Evolutionary conservation across 495 filamentous ascomycete species (phyloP).

Genomic region (Aspergillus ostianus): DNA sequence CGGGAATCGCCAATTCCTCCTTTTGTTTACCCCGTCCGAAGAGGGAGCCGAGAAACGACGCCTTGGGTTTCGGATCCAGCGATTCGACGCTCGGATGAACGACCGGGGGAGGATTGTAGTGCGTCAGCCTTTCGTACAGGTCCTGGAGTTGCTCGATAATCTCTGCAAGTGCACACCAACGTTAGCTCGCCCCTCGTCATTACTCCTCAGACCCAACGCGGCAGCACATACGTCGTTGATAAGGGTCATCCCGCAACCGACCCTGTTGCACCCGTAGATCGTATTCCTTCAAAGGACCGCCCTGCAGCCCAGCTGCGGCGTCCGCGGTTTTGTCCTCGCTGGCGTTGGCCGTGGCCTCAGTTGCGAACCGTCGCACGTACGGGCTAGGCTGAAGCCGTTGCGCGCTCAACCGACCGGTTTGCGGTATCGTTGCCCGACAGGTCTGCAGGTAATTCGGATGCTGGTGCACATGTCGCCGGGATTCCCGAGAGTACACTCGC

Average conservation of each 20-base stretch:
- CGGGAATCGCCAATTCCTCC: slow-evolving; percentile 54
- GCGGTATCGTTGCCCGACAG: background rate
- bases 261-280: slow-evolving; percentile 71
- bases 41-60: slow-evolving; percentile 69
- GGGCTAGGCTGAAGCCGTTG: background rate
- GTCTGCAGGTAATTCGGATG: background rate
- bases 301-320: slow-evolving; percentile 17
- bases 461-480: slow-evolving; percentile 14
- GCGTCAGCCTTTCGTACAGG: slow-evolving; percentile 76
- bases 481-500: slow-evolving; percentile 14
- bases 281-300: slow-evolving; percentile 84
- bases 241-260: slow-evolving; percentile 76
- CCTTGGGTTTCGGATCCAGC: slow-evolving; percentile 56
- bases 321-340: slow-evolving; percentile 7
- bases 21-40: slow-evolving; percentile 53
- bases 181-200: background rate
- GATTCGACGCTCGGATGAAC: slow-evolving; percentile 75
- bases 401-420: background rate
- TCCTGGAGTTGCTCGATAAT: slow-evolving; percentile 88
- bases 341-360: slow-evolving; percentile 10
- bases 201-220: background rate
- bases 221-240: slow-evolving; percentile 71
- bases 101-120: slow-evolving; percentile 70
- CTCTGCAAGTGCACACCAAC: slow-evolving; percentile 41
- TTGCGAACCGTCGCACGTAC: slow-evolving; percentile 20